phyloP scores from a whole-genome alignment of 164 flowering plant genomes.

The Aristolochia fimbriata region DNA sequence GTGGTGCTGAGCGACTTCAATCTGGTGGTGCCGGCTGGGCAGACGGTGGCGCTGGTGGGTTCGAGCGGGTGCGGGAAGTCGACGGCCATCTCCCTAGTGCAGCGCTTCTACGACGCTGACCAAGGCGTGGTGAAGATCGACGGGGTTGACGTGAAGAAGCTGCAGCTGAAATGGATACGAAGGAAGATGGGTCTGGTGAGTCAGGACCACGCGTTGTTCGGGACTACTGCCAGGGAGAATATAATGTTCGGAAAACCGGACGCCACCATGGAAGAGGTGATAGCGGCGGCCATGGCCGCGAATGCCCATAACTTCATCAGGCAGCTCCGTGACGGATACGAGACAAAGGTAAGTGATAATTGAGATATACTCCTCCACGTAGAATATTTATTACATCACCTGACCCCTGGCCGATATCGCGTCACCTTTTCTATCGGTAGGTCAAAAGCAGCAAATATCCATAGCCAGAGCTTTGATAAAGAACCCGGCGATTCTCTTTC shows the following conservation, averaged over 20 bases:
- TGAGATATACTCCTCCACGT: no score
- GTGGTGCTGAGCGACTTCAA: constrained; percentile 55
- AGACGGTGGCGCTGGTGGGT: constrained; percentile 84
- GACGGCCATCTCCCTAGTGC: constrained; percentile 65
- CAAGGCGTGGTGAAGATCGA: constrained; percentile 56
- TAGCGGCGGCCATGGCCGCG: constrained; percentile 30
- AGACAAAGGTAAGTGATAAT: constrained; percentile 47
- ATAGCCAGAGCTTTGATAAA: constrained; percentile 46
- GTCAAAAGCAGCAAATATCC: constrained; percentile 51
- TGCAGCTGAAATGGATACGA: constrained; percentile 72
- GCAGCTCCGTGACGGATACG: constrained; percentile 41
- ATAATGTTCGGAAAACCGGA: constrained; percentile 73
- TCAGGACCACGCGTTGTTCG: constrained; percentile 83
- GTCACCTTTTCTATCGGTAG: constrained; percentile 50
- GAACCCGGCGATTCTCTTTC: constrained; percentile 40
- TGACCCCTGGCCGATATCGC: no score
- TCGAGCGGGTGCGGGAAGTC: constrained; percentile 91
- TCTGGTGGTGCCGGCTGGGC: constrained; percentile 60
- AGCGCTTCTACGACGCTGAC: constrained; percentile 64
- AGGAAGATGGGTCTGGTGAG: constrained; percentile 86
- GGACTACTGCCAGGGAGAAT: constrained; percentile 71
- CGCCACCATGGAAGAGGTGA: constrained; percentile 73
- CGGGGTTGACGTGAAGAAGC: constrained; percentile 43
- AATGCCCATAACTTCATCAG: constrained; percentile 38
- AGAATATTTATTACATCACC: no score